A percentile compares a stretch with the other conserved stretches of the same genome.
These are phyloP conservation scores for Lagenaria siceraria DNA, from an alignment of 306 rosid genomes.

Conservation along the genomic window DNA sequence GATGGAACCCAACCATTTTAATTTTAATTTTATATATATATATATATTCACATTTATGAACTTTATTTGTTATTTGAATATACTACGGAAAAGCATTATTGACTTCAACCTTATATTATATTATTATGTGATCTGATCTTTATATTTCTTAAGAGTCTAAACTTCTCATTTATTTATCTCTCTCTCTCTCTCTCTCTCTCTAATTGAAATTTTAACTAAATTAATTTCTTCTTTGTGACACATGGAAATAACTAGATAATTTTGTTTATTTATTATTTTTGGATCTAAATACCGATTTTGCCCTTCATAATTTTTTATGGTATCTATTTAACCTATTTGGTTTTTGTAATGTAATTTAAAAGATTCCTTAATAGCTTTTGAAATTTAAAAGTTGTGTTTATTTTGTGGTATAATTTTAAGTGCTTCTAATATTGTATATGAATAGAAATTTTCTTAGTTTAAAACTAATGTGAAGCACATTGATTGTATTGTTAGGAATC, in stretches of 20 bases:
- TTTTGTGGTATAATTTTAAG: too few relatives aligned
- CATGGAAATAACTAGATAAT: not conserved
- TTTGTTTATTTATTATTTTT: not conserved
- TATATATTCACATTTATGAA: not conserved
- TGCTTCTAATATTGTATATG: too few relatives aligned
- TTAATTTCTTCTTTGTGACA: not conserved
- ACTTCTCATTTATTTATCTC: too few relatives aligned
- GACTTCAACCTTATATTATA: not conserved
- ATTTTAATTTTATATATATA: not conserved
- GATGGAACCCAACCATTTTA: not conserved
- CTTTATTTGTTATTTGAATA: not conserved
- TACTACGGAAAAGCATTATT: not conserved
- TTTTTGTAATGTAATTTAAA: too few relatives aligned
- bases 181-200: not conserved
- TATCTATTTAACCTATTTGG: too few relatives aligned
- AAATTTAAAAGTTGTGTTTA: too few relatives aligned
- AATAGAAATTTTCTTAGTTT: too few relatives aligned
- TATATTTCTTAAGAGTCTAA: not conserved
- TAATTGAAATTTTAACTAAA: not conserved
- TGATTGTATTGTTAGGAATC: too few relatives aligned
- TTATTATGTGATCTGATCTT: not conserved
- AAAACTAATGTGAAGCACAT: too few relatives aligned
- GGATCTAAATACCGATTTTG: not conserved
- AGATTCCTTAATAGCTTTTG: too few relatives aligned
- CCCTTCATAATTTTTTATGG: not conserved